Percentiles rank a stretch among this genome's conserved stretches.
Conservation (phyloP, 345 rosid species). For the Salix koriyanagi region DNA sequence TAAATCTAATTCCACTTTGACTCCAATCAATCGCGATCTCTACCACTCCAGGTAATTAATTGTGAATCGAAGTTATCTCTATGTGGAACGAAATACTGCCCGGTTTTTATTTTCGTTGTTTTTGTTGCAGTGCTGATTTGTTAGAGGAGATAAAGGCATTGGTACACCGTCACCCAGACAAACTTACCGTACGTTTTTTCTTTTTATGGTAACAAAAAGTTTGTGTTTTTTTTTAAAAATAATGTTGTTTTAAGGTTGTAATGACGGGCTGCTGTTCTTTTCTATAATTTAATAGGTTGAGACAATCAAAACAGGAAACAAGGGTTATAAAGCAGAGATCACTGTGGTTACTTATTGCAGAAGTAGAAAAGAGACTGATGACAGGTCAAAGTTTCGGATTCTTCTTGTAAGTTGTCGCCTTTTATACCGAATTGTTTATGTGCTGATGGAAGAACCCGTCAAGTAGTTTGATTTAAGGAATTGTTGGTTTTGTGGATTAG, state of each 20-base stretch:
- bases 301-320: constrained; percentile 51
- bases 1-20: constrained; percentile 30
- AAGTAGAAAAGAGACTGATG: constrained; percentile 38
- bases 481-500: neutral
- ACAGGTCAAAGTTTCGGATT: constrained; percentile 71
- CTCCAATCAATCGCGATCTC: constrained; percentile 75
- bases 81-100: neutral
- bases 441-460: neutral
- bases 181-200: constrained; percentile 48
- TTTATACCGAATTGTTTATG: neutral
- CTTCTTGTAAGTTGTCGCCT: constrained; percentile 71
- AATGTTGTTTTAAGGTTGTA: neutral
- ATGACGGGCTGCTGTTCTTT: neutral
- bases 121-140: constrained; percentile 51
- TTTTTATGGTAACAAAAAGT: neutral
- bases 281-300: constrained; percentile 39
- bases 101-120: neutral
- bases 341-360: constrained; percentile 62
- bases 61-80: too few species aligned
- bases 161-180: constrained; percentile 70
- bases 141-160: constrained; percentile 56
- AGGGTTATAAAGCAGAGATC: constrained; percentile 65
- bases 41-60: constrained; percentile 60
- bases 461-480: neutral
- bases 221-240: neutral